Evolutionary conservation across 2,329 filamentous ascomycete species (phyloP).

Genomic region (Trichophyton equinum): DNA sequence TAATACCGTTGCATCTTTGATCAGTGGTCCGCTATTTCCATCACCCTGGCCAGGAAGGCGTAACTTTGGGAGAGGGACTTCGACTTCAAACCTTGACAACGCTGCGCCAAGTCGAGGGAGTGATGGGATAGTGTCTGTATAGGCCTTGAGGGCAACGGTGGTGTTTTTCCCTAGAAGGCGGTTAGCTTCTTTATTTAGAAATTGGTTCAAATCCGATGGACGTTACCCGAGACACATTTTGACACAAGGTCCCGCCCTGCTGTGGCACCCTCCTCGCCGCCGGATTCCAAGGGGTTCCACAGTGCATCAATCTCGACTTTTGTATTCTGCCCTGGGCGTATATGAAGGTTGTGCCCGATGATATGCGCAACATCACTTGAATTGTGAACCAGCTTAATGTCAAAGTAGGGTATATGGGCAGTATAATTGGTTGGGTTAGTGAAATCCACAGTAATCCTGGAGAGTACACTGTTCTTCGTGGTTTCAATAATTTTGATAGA

Average conservation of each 20-base stretch:
- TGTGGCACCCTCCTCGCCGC: slow-evolving; percentile 48
- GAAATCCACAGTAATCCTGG: slow-evolving; percentile 64
- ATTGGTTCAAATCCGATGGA: background rate
- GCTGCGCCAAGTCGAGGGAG: slow-evolving; percentile 60
- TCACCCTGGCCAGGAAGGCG: slow-evolving; percentile 39
- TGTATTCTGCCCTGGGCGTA: slow-evolving; percentile 60
- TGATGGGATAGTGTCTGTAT: slow-evolving; percentile 59
- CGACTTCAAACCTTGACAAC: slow-evolving; percentile 58
- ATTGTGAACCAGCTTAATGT: slow-evolving; percentile 63
- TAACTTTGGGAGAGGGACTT: slow-evolving; percentile 58
- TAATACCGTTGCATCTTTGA: slow-evolving; percentile 60
- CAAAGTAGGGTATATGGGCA: slow-evolving; percentile 66
- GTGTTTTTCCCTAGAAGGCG: slow-evolving; percentile 55
- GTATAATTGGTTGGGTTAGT: slow-evolving; percentile 86
- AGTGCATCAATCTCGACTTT: slow-evolving; percentile 53
- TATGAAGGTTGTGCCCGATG: slow-evolving; percentile 48
- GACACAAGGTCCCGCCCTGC: slow-evolving; percentile 65
- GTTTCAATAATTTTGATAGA: slow-evolving; percentile 63
- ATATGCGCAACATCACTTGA: slow-evolving; percentile 63
- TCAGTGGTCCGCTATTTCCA: slow-evolving; percentile 45
- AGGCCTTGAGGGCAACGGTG: slow-evolving; percentile 59
- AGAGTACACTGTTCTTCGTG: slow-evolving; percentile 53
- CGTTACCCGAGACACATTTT: slow-evolving; percentile 64
- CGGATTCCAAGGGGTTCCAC: slow-evolving; percentile 58
- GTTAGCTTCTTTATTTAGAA: slow-evolving; percentile 9